Percentiles rank a stretch among this genome's conserved stretches.
Evolutionary conservation across 2,329 filamentous ascomycete genomes (phyloP).

Genomic region (Teratosphaeriaceae sp.): DNA sequence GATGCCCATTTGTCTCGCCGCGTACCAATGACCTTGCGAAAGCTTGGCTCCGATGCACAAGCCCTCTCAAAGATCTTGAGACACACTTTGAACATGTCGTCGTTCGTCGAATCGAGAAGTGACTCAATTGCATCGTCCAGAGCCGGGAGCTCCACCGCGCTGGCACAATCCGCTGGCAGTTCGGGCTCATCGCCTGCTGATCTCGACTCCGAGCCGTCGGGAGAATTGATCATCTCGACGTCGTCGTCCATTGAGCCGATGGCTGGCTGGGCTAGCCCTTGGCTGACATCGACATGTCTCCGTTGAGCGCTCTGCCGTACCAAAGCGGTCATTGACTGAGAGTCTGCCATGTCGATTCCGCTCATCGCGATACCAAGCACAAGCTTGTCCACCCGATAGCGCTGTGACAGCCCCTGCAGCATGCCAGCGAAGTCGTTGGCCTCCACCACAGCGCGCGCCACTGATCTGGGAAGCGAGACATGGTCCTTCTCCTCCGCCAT

Average conservation of each 20-base stretch:
- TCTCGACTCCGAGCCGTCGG: too few species aligned
- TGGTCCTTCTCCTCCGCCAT: constrained; percentile 72
- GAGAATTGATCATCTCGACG: background rate
- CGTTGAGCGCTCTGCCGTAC: background rate
- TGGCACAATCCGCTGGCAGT: too few species aligned
- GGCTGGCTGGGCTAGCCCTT: background rate
- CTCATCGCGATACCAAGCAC: constrained; percentile 11
- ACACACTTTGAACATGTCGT: background rate
- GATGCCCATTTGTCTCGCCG: background rate
- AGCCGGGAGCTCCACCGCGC: background rate
- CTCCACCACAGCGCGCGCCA: constrained; percentile 63
- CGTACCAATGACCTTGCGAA: background rate
- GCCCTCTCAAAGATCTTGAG: background rate
- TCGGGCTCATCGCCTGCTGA: too few species aligned
- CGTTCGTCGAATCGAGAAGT: background rate
- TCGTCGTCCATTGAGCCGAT: background rate
- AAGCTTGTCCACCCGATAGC: constrained; percentile 16
- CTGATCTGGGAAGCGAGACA: constrained; percentile 60
- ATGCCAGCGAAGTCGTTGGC: constrained; percentile 40
- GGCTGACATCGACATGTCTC: background rate
- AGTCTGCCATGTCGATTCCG: background rate
- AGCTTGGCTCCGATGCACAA: background rate
- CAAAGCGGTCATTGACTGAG: background rate
- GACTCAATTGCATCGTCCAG: background rate
- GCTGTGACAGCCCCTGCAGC: constrained; percentile 2